phyloP scores from a whole-genome alignment of 805 yeast genomes.

The Wickerhamomyces silvicola region DNA sequence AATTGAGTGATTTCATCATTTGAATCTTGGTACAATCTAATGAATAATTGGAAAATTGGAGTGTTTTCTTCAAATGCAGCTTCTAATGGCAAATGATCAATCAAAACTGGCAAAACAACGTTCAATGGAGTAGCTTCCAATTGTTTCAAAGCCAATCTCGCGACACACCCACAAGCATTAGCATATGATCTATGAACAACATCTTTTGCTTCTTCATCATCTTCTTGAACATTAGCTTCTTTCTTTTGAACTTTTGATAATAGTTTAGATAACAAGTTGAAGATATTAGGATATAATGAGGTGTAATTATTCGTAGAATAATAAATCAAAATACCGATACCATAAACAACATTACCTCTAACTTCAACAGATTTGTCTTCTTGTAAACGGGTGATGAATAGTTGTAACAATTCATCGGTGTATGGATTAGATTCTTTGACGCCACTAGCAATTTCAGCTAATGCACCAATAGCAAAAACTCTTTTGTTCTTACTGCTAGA shows the following conservation, averaged over 20 bases:
- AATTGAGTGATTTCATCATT: constrained; percentile 46
- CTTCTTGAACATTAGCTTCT: constrained; percentile 43
- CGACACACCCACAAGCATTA: constrained; percentile 95
- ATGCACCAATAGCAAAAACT: constrained; percentile 77
- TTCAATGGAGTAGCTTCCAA: constrained; percentile 68
- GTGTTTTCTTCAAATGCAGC: constrained; percentile 89
- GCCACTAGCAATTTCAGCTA: constrained; percentile 83
- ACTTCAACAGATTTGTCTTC: constrained; percentile 80
- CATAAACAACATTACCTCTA: constrained; percentile 93
- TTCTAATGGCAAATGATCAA: constrained; percentile 76
- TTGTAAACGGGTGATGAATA: constrained; percentile 62
- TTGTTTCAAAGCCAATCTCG: constrained; percentile 78
- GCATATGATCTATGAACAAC: constrained; percentile 80
- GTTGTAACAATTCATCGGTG: constrained; percentile 61
- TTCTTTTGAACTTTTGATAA: constrained; percentile 76
- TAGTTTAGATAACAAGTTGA: constrained; percentile 62
- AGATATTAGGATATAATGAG: constrained; percentile 58
- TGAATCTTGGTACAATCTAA: constrained; percentile 61
- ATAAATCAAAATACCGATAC: constrained; percentile 71
- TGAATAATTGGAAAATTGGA: constrained; percentile 77
- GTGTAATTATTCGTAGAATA: constrained; percentile 40
- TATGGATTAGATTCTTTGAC: constrained; percentile 61
- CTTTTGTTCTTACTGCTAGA: constrained; percentile 69
- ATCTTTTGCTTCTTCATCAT: constrained; percentile 74
- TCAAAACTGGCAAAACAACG: constrained; percentile 66